Evolutionary conservation across 2,329 filamentous ascomycete species (phyloP).

Genomic region (Thyridium curvatum): DNA sequence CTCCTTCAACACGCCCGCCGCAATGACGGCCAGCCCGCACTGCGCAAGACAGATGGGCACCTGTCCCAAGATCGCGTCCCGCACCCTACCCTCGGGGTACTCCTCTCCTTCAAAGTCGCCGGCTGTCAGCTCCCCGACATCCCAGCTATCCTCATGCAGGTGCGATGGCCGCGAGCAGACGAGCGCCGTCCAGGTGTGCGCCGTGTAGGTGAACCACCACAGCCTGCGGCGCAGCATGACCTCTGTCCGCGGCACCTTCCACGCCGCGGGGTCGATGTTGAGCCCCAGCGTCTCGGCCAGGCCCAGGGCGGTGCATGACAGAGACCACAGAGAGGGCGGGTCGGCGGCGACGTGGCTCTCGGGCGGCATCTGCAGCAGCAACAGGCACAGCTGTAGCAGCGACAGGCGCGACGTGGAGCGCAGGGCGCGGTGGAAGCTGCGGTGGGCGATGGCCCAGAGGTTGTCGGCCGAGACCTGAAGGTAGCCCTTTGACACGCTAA

Average conservation of each 20-base stretch:
- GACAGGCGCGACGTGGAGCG: conserved; percentile 12
- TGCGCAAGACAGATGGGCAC: conserved; percentile 13
- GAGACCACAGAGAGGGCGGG: conserved; percentile 12
- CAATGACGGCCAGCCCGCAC: conserved; percentile 12
- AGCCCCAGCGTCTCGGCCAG: conserved; percentile 16
- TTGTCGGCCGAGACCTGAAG: conserved; percentile 13
- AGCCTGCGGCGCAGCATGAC: conserved; percentile 14
- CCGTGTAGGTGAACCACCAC: conserved; percentile 16
- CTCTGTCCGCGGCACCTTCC: conserved; percentile 15
- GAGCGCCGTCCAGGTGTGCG: conserved; percentile 15
- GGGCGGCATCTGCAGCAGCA: conserved; percentile 15
- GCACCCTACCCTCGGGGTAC: conserved; percentile 1
- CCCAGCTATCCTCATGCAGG: conserved; percentile 13
- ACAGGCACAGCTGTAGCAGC: conserved; percentile 13
- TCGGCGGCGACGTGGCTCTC: conserved; percentile 14
- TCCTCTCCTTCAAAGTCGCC: conserved; percentile 12
- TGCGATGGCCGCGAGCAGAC: conserved; percentile 12
- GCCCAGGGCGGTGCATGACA: conserved; percentile 14
- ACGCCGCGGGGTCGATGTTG: conserved; percentile 11
- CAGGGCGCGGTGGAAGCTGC: conserved; percentile 12
- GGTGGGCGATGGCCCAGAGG: conserved; percentile 16
- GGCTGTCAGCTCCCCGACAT: conserved; percentile 8
- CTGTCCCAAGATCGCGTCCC: conserved; percentile 3
- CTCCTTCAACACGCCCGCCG: conserved; percentile 14
- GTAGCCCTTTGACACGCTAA: conserved; percentile 16